These are phyloP conservation scores for Apiospora koreana DNA, from an alignment of 2,329 filamentous ascomycete genomes.

Conservation along the genomic window DNA sequence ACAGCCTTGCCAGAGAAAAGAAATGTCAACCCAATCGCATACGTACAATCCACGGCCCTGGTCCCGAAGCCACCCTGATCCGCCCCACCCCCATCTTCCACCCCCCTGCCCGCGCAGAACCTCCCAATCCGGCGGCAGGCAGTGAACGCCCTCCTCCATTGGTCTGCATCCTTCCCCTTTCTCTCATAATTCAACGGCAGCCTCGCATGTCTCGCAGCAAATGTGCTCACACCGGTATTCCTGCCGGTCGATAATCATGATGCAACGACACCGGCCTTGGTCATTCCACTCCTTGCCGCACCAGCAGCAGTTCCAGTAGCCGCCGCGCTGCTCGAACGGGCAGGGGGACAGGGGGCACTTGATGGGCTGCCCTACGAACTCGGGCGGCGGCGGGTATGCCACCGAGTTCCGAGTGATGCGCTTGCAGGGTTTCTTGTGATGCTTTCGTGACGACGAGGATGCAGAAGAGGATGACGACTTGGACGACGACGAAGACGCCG, in stretches of 20 bases:
- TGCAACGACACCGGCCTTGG: slow-evolving; percentile 49
- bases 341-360: slow-evolving; percentile 49
- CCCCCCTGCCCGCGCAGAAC: neutral
- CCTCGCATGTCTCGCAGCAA: slow-evolving; percentile 52
- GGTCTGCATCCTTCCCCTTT: neutral
- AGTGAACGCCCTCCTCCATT: neutral
- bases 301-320: slow-evolving; percentile 58
- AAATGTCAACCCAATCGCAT: neutral
- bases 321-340: slow-evolving; percentile 50
- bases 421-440: slow-evolving; percentile 40
- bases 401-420: slow-evolving; percentile 44
- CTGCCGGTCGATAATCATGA: slow-evolving; percentile 53
- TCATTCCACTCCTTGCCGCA: slow-evolving; percentile 56
- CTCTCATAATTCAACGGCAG: slow-evolving; percentile 35
- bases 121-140: neutral
- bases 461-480: slow-evolving; percentile 19
- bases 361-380: slow-evolving; percentile 37
- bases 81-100: neutral
- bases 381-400: slow-evolving; percentile 49
- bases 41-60: neutral
- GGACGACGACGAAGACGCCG: slow-evolving; percentile 32
- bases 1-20: neutral
- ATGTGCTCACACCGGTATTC: slow-evolving; percentile 55
- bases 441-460: slow-evolving; percentile 23
- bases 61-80: neutral